Conservation (phyloP, 2,329 filamentous ascomycete species). For the Parascedosporium putredinis region DNA sequence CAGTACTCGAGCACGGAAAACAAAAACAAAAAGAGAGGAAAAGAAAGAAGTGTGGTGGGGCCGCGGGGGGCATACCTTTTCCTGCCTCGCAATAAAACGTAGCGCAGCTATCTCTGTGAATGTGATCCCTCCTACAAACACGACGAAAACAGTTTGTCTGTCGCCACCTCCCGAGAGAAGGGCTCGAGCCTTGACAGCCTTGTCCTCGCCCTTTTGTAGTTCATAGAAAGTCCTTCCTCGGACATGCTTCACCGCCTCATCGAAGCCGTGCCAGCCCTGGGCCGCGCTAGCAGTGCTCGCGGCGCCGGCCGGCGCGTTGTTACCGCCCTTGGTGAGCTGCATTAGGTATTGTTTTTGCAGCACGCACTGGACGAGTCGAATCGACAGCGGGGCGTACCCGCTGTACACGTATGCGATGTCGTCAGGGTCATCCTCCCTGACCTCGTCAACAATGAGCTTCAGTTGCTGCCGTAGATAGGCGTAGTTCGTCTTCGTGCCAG, state of each 20-base stretch:
- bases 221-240: slow-evolving; percentile 86
- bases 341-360: slow-evolving; percentile 81
- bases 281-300: slow-evolving; percentile 34
- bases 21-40: slow-evolving; percentile 5
- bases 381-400: slow-evolving; percentile 86
- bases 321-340: slow-evolving; percentile 56
- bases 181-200: slow-evolving; percentile 76
- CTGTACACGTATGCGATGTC: slow-evolving; percentile 98
- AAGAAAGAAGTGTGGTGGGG: not conserved
- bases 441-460: slow-evolving; percentile 86
- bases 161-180: slow-evolving; percentile 65
- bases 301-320: slow-evolving; percentile 20
- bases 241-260: slow-evolving; percentile 81
- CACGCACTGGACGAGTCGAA: slow-evolving; percentile 84
- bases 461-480: slow-evolving; percentile 76
- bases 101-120: slow-evolving; percentile 93
- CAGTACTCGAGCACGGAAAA: slow-evolving; percentile 7
- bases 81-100: slow-evolving; percentile 76
- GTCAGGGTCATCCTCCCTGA: slow-evolving; percentile 87
- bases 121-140: slow-evolving; percentile 93
- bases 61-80: slow-evolving; percentile 47
- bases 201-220: slow-evolving; percentile 84
- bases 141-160: slow-evolving; percentile 86
- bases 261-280: slow-evolving; percentile 87
- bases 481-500: slow-evolving; percentile 78